phyloP scores from a whole-genome alignment of 352 stramenopile species.

The Phytophthora tubulina region DNA sequence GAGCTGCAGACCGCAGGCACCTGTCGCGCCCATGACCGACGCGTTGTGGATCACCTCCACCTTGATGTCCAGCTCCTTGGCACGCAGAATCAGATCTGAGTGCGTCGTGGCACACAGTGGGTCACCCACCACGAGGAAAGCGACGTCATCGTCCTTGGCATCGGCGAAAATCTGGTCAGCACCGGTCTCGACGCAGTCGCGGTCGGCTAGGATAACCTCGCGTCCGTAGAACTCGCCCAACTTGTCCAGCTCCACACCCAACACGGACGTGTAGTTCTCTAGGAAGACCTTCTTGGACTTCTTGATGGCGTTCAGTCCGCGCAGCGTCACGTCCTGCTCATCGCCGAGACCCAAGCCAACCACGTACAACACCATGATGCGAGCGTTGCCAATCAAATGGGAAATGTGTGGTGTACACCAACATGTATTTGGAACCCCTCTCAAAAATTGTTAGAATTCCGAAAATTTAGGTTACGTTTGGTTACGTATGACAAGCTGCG shows the following conservation, averaged over 20 bases:
- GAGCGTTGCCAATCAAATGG: constrained; percentile 20
- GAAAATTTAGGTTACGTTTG: too few relatives aligned
- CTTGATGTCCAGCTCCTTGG: constrained; percentile 91
- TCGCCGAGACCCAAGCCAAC: constrained; percentile 98
- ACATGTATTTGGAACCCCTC: neutral
- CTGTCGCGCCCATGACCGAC: constrained; percentile 98
- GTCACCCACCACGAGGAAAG: constrained; percentile 99
- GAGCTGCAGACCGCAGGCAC: constrained; percentile 96
- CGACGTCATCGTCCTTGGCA: constrained; percentile 93
- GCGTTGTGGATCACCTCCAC: constrained; percentile 99
- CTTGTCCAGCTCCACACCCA: constrained; percentile 91
- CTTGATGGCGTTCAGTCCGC: constrained; percentile 96
- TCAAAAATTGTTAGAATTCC: too few relatives aligned
- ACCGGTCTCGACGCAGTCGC: constrained; percentile 96
- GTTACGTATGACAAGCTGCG: neutral
- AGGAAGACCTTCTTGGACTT: constrained; percentile 96
- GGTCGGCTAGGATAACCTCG: constrained; percentile 90
- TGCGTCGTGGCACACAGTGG: constrained; percentile 98
- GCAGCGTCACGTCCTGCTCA: constrained; percentile 99
- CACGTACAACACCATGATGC: constrained; percentile 94
- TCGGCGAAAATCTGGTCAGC: constrained; percentile 96
- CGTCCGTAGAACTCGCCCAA: constrained; percentile 96
- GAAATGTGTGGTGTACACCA: neutral
- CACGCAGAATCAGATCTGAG: constrained; percentile 97
- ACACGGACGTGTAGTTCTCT: constrained; percentile 98